phyloP scores from a whole-genome alignment of 352 stramenopile species.

The Plasmopara muralis region DNA sequence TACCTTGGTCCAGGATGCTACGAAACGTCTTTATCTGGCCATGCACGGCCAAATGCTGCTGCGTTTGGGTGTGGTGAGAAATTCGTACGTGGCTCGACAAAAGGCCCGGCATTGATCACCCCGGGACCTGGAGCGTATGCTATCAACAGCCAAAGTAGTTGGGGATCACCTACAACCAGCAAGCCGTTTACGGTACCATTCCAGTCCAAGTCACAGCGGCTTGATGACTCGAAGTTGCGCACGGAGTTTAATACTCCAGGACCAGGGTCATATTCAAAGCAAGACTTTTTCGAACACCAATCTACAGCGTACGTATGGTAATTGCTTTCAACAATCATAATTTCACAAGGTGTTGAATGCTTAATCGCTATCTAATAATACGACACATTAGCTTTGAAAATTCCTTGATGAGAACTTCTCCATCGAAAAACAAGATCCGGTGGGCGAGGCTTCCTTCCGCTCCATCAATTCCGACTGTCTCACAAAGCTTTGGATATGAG shows the following conservation, averaged over 20 bases:
- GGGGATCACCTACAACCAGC: slow-evolving; percentile 52
- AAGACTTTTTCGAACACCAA: slow-evolving; percentile 41
- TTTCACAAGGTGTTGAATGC: background rate
- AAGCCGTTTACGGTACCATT: slow-evolving; percentile 34
- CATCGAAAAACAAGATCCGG: slow-evolving; percentile 43
- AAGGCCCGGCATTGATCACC: slow-evolving; percentile 41
- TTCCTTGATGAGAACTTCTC: slow-evolving; percentile 21
- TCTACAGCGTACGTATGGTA: slow-evolving; percentile 31
- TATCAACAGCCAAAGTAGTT: slow-evolving; percentile 33
- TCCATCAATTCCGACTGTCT: slow-evolving; percentile 61
- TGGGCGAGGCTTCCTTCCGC: slow-evolving; percentile 64
- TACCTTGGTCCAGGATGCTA: slow-evolving; percentile 57
- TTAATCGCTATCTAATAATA: background rate
- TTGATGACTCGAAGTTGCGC: slow-evolving; percentile 24
- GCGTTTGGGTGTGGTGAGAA: slow-evolving; percentile 53
- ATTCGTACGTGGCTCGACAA: slow-evolving; percentile 32
- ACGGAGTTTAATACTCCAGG: slow-evolving; percentile 39
- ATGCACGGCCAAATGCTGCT: slow-evolving; percentile 46
- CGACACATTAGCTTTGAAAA: slow-evolving; percentile 29
- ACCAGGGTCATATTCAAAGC: slow-evolving; percentile 49
- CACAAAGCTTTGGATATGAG: slow-evolving; percentile 78
- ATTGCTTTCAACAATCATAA: background rate
- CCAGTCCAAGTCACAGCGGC: slow-evolving; percentile 48
- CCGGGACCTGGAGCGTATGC: slow-evolving; percentile 50
- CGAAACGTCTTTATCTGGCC: slow-evolving; percentile 33